phyloP scores from a whole-genome alignment of 2,329 filamentous ascomycete species.

The Alternaria sp. region DNA sequence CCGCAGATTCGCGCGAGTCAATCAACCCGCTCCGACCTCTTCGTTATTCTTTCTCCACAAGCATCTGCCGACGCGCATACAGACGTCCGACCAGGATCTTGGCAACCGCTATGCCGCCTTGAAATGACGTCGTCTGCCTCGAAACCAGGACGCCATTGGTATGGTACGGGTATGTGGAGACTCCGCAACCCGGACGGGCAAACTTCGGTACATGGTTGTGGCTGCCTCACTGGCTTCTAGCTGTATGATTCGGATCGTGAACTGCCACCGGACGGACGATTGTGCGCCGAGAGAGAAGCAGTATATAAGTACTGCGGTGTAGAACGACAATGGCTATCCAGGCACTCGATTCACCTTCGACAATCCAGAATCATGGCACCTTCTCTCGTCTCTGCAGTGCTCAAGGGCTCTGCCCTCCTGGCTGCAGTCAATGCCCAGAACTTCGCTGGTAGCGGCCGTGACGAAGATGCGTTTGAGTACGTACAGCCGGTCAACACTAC shows the following conservation, averaged over 20 bases:
- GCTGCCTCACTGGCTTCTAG: constrained; percentile 6
- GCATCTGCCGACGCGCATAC: constrained; percentile 23
- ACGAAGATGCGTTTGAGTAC: constrained; percentile 37
- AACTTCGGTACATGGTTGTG: constrained; percentile 30
- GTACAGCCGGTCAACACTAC: constrained; percentile 43
- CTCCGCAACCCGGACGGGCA: constrained; percentile 29
- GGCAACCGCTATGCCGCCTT: constrained; percentile 26
- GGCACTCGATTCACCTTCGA: constrained; percentile 15
- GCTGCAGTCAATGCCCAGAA: constrained; percentile 35
- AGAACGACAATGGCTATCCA: constrained; percentile 2
- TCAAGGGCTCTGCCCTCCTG: constrained; percentile 34
- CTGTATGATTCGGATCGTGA: background rate
- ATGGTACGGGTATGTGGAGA: constrained; percentile 20
- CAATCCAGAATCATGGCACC: constrained; percentile 34
- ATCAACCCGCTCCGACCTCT: constrained; percentile 7
- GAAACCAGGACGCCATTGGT: constrained; percentile 22
- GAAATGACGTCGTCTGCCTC: constrained; percentile 11
- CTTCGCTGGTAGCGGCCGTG: constrained; percentile 24
- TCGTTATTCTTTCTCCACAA: constrained; percentile 14
- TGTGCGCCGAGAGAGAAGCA: constrained; percentile 4
- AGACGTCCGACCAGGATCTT: constrained; percentile 29
- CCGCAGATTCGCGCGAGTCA: constrained; percentile 11
- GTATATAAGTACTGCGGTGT: constrained; percentile 30
- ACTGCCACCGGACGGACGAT: constrained; percentile 12
- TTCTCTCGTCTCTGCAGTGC: constrained; percentile 32